Evolutionary conservation across 2,329 filamentous ascomycete genomes (phyloP).

Genomic region (Fusarium temperatum): DNA sequence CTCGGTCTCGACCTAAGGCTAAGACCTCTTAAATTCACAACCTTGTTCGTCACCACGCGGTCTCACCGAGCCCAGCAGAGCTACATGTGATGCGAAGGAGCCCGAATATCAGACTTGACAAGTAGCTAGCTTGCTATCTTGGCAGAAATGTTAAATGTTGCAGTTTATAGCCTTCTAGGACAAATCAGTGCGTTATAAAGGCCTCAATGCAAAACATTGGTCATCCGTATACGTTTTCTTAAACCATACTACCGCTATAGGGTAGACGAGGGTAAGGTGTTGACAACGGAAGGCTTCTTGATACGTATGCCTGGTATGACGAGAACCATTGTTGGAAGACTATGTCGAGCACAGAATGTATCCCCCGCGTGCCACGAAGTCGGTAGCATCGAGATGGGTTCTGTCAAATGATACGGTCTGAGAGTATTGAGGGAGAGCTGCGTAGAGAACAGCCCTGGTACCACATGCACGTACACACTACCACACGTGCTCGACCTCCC

Average conservation of each 20-base stretch:
- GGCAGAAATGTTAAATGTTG: not conserved
- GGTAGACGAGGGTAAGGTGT: not conserved
- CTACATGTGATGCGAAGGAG: not conserved
- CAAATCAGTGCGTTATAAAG: not conserved
- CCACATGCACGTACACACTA: not conserved
- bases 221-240: not conserved
- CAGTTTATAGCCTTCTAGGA: not conserved
- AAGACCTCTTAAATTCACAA: not conserved
- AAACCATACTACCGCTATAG: not conserved
- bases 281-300: not conserved
- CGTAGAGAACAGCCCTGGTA: conserved; percentile 1
- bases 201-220: not conserved
- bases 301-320: not conserved
- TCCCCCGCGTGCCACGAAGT: not conserved
- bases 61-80: not conserved
- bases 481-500: not conserved
- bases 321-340: not conserved
- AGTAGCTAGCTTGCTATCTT: not conserved
- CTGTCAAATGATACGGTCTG: conserved; percentile 12
- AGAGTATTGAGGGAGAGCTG: not conserved
- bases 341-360: not conserved
- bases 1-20: not conserved
- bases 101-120: not conserved
- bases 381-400: conserved; percentile 7
- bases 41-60: not conserved